Base-by-base conservation (phyloP, 106 monocot genomes). In the Allium cepa region DNA sequence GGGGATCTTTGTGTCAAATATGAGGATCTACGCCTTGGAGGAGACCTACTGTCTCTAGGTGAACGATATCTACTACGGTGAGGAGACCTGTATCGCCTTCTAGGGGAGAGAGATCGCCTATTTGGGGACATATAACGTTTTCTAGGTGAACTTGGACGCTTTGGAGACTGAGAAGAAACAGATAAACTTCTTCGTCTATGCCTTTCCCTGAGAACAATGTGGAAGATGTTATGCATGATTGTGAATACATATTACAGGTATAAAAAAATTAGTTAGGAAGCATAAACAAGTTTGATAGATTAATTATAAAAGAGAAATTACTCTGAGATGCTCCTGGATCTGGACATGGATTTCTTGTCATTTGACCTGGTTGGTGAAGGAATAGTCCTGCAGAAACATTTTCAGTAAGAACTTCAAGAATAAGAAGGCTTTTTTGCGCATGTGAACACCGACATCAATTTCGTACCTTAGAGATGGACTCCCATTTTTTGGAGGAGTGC, bases 161-260 rank as follows among this genome's bases (percentile, higher is more conserved):
- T 70, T 26, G 82, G 80, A 71, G 80, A 82, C 8, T 75, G 65
- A 18, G 90, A 72, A 27, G 87, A 82, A 47, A 63, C 52, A 63
- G 90, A 94, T 64, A 46, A 16, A 67, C 85, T 88, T 73, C 85
- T 72, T 65, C 82, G 85, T 47, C 73, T 84, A 63, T 26, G 73
- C 17, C 72, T 59, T 62, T 77, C 82, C 68, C 90, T 94, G 77
- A 26, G 52, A 18, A 18, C 8, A 49, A 51, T 7, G 50, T 10
- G 49, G 17, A 0, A 4, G 8, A 18, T 7, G 65, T 51, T 51
- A 66, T 49, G 8, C 26, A n/a, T 11, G n/a, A 45, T 60, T 52
- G 47, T 58, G 52, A 57, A 60, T 53, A 45, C 11, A 68, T 53
- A 48, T 53, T 14, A 4, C 13, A 55, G 46, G 45, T 22, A 26